Conservation (phyloP, 2,329 filamentous ascomycete genomes). For the Mariannaea sp. region DNA sequence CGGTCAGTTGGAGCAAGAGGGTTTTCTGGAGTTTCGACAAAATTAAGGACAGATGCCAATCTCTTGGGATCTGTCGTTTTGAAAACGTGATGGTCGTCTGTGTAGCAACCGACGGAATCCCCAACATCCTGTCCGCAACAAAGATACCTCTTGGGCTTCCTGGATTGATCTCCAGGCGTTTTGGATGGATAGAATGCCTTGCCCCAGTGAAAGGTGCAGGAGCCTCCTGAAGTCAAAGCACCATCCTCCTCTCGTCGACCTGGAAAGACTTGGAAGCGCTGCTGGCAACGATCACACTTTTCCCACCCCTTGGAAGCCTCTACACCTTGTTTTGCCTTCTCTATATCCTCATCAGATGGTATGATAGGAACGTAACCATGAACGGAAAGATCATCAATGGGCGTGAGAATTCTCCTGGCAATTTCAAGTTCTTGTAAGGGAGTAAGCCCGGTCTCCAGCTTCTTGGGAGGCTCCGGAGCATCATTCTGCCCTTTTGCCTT, state of each 20-base stretch:
- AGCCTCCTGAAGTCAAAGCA: constrained; percentile 74
- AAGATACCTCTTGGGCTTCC: constrained; percentile 66
- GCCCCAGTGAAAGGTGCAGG: constrained; percentile 81
- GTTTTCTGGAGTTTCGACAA: constrained; percentile 76
- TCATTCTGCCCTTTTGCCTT: constrained; percentile 41
- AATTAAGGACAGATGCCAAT: constrained; percentile 79
- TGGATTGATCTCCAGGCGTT: constrained; percentile 60
- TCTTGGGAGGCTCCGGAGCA: constrained; percentile 47
- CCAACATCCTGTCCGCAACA: constrained; percentile 82
- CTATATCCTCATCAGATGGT: constrained; percentile 70
- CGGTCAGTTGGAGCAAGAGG: constrained; percentile 53
- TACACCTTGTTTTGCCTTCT: constrained; percentile 67
- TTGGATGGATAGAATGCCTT: constrained; percentile 65
- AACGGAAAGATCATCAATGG: constrained; percentile 64
- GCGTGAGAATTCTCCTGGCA: constrained; percentile 65
- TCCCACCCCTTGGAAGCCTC: constrained; percentile 77
- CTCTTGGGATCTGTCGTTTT: constrained; percentile 78
- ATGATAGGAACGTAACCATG: constrained; percentile 76
- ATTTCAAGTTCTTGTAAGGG: constrained; percentile 70
- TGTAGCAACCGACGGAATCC: constrained; percentile 75
- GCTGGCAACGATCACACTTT: constrained; percentile 82
- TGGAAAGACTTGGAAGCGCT: constrained; percentile 90
- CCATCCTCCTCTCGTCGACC: constrained; percentile 79
- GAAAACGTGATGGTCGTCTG: constrained; percentile 78
- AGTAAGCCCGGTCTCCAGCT: constrained; percentile 72